Conservation (phyloP, 352 stramenopile species). For the Aphanomyces cochlioides region DNA sequence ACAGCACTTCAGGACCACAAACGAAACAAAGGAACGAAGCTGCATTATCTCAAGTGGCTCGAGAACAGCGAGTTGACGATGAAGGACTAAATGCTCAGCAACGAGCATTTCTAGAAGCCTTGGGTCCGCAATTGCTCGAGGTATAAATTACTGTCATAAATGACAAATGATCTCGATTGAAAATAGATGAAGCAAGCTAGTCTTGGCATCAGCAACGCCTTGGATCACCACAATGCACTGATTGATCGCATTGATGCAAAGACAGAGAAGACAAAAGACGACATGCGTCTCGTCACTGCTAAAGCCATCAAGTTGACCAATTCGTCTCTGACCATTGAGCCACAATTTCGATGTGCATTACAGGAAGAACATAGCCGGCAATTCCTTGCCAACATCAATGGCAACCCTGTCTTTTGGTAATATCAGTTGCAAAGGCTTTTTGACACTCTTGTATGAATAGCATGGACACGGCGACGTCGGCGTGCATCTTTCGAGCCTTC, state of each 20-base stretch:
- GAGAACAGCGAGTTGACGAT: not conserved
- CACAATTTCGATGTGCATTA: constrained; percentile 68
- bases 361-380: constrained; percentile 48
- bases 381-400: constrained; percentile 59
- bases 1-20: no score
- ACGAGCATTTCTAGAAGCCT: constrained; percentile 4
- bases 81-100: not conserved
- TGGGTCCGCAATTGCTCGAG: constrained; percentile 18
- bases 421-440: not conserved
- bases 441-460: constrained; percentile 30
- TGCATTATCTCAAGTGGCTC: no score
- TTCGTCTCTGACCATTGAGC: constrained; percentile 39
- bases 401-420: constrained; percentile 57
- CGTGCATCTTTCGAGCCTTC: constrained; percentile 70
- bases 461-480: constrained; percentile 55
- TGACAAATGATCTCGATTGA: constrained; percentile 27
- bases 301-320: constrained; percentile 55
- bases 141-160: constrained; percentile 21
- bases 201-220: constrained; percentile 50
- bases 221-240: constrained; percentile 62
- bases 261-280: constrained; percentile 57
- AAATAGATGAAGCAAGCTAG: constrained; percentile 65
- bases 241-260: constrained; percentile 60
- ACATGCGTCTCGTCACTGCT: constrained; percentile 66
- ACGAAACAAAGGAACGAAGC: no score